Evolutionary conservation across 2,329 filamentous ascomycete genomes (phyloP), one percentile per base, ranked within the genome.

Genomic region (Sporothrix protearum): DNA sequence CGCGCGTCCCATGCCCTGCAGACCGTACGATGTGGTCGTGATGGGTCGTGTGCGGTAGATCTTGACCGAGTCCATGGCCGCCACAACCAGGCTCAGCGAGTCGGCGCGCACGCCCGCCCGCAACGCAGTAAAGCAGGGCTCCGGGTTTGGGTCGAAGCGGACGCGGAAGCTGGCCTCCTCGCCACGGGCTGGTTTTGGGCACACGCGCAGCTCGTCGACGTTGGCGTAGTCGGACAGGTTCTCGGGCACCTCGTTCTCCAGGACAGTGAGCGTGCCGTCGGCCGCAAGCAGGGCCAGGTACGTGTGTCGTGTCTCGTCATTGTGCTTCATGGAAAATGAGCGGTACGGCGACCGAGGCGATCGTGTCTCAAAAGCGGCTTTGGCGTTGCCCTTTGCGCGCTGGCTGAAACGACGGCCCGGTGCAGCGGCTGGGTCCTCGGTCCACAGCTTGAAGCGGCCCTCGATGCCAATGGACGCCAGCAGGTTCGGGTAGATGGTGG

Each of bases 401-500:
- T 81, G 85, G 78, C 90, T 92, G 84, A 97, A 98, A 68, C 94
- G 90, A 42, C 92, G 89, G 42, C 94, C 93, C 0, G 91, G 89
- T 1, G 92, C 86, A 66, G 96, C 91, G 0, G 90, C 91, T 19
- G 92, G 89, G 80, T 97, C 93, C 82, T 97, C 95, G 73, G 92
- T 91, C 95, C 95, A 98, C 75, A 98, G 86, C 79, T 94, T 93
- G 83, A 96, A 93, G 80, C 91, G 90, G 77, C 95, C 93, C 77
- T 97, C 95, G 77, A 95, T 92, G 74, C 92, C 93, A 73, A 97
- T 91, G 70, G 92, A 97, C 71, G 91, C 94, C 76, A 98, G 85
- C 76, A 97, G 88, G 78, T 96, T 89, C 49, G 88, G 93, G 76
- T 96, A 96, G 73, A 96, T 90, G 74, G 92, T 95, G 0, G 94